Conservation (phyloP, 2,329 filamentous ascomycete species). For the Pseudogymnoascus sp. region DNA sequence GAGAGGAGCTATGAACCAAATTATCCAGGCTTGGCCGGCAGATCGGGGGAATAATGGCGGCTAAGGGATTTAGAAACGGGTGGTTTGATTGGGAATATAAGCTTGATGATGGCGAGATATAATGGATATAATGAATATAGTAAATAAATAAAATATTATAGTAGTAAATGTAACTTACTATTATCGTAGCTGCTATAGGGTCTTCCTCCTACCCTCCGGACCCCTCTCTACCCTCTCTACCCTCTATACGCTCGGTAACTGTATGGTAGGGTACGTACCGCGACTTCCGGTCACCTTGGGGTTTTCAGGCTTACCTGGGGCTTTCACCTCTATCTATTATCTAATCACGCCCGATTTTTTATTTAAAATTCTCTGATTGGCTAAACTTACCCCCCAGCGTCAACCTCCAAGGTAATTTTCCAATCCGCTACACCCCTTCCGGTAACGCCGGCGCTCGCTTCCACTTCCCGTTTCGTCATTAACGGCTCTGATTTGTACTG, state of each 20-base stretch:
- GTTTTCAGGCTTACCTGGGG: neutral
- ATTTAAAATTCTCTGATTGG: slow-evolving; percentile 1
- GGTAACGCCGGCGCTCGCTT: neutral
- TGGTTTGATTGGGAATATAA: no score
- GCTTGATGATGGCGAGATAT: no score
- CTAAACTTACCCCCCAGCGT: neutral
- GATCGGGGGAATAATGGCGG: no score
- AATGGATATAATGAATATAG: no score
- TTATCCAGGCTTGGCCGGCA: neutral
- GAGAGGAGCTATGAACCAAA: neutral
- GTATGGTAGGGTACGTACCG: neutral
- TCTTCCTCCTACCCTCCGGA: neutral
- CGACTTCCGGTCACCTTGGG: neutral
- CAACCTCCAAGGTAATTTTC: slow-evolving; percentile 4
- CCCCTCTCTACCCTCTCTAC: neutral
- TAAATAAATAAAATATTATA: neutral
- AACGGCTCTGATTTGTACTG: neutral
- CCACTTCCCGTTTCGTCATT: neutral
- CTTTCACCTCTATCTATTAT: neutral
- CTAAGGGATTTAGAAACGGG: no score
- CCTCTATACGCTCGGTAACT: neutral
- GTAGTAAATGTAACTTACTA: no score
- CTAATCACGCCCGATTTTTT: neutral
- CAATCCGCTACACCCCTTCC: neutral
- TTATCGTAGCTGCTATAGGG: neutral